Conservation (phyloP, 352 stramenopile species). For the Globisporangium parvum region DNA sequence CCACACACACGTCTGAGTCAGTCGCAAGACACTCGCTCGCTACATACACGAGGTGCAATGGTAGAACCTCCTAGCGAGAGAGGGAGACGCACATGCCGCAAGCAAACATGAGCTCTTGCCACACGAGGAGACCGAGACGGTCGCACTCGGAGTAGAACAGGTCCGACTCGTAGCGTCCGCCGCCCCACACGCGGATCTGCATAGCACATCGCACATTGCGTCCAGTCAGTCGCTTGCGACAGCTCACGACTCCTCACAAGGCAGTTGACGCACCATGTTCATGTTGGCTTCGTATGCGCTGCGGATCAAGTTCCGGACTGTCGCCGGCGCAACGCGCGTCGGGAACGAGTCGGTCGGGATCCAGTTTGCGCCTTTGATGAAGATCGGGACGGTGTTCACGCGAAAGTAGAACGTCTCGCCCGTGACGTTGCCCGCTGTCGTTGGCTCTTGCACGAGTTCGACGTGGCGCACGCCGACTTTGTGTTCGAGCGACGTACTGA, state of each 20-base stretch:
- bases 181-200: conserved; percentile 82
- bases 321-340: conserved; percentile 34
- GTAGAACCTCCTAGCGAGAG: neutral
- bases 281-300: conserved; percentile 65
- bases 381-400: conserved; percentile 59
- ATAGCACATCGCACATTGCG: conserved; percentile 1
- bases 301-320: conserved; percentile 39
- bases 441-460: conserved; percentile 54
- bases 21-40: too few species aligned
- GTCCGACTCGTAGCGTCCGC: conserved; percentile 81
- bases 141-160: conserved; percentile 81
- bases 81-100: conserved; percentile 63
- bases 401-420: conserved; percentile 74
- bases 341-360: conserved; percentile 76
- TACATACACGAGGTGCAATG: neutral
- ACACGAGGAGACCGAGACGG: conserved; percentile 79
- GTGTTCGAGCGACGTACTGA: conserved; percentile 32
- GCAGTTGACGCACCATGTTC: conserved; percentile 62
- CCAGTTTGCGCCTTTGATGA: conserved; percentile 78
- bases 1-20: neutral
- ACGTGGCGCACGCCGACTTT: conserved; percentile 51
- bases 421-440: conserved; percentile 27
- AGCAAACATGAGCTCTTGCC: conserved; percentile 90
- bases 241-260: neutral
- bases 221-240: neutral